Conservation (phyloP, 768 basidiomycete genomes). For the Rhodosporidiobolus sp. region DNA sequence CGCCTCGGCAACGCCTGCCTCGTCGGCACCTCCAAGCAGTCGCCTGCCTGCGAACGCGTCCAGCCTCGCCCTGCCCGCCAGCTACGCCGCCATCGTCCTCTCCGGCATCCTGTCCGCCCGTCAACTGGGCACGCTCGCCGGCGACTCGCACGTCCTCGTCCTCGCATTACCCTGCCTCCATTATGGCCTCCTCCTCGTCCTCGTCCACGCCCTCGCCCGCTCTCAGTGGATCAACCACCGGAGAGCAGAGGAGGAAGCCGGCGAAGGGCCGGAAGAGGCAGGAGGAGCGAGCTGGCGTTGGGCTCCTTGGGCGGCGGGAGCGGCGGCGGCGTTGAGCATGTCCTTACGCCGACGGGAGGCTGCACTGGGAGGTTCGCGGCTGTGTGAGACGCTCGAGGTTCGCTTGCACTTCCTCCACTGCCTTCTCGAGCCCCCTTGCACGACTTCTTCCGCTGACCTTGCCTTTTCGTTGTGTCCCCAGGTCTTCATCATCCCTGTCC, state of each 20-base stretch:
- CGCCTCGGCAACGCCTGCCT: too few relatives aligned
- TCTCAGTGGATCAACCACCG: neutral
- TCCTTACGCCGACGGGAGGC: constrained; percentile 10
- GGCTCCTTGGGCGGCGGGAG: neutral
- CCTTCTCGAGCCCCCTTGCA: neutral
- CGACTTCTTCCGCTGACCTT: neutral
- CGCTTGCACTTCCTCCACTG: neutral
- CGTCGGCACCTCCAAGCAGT: too few relatives aligned
- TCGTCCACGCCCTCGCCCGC: neutral
- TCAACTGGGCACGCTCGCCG: constrained; percentile 5
- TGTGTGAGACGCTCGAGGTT: constrained; percentile 27
- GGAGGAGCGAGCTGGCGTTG: neutral
- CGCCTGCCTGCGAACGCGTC: too few relatives aligned
- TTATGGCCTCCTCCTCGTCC: neutral
- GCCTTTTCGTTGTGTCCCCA: neutral
- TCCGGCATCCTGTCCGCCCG: neutral
- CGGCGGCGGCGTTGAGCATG: neutral
- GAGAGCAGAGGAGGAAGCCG: neutral
- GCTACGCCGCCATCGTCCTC: neutral
- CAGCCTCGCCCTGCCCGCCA: too few relatives aligned
- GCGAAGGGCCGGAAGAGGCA: neutral
- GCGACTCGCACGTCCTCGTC: constrained; percentile 1
- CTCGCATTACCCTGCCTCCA: constrained; percentile 3
- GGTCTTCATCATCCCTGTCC: constrained; percentile 19
- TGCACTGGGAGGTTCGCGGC: neutral